A percentile compares a stretch with the other conserved stretches of the same genome.
phyloP scores from a whole-genome alignment of 495 filamentous ascomycete genomes.

The Melanomma pulvis-pyrius region DNA sequence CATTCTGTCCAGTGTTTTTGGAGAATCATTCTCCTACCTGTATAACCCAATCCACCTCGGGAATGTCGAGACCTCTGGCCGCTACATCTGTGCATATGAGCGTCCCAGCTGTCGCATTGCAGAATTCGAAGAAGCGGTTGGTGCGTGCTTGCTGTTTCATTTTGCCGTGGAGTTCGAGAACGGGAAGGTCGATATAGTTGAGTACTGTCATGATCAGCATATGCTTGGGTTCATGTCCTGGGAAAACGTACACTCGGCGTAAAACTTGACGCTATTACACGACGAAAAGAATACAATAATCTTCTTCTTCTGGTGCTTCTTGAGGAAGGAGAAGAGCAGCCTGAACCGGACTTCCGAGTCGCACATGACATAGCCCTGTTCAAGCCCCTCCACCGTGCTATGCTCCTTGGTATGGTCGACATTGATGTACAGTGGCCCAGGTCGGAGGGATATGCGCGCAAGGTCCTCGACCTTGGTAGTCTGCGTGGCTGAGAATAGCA shows the following conservation, averaged over 20 bases:
- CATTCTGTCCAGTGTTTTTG: neutral
- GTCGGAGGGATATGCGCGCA: conserved; percentile 86
- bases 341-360: conserved; percentile 93
- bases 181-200: conserved; percentile 78
- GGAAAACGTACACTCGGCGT: conserved; percentile 64
- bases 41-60: conserved; percentile 84
- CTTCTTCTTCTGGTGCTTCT: conserved; percentile 89
- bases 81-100: conserved; percentile 97
- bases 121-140: conserved; percentile 98
- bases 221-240: neutral
- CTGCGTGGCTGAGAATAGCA: conserved; percentile 96
- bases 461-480: conserved; percentile 98
- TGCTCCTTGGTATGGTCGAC: conserved; percentile 79
- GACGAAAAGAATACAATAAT: conserved; percentile 96
- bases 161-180: conserved; percentile 86
- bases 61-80: conserved; percentile 91
- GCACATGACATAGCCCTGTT: conserved; percentile 94
- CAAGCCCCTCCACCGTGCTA: conserved; percentile 86
- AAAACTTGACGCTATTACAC: conserved; percentile 93
- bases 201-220: conserved; percentile 52
- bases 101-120: conserved; percentile 86
- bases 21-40: neutral
- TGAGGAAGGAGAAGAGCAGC: conserved; percentile 93
- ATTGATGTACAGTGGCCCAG: conserved; percentile 94
- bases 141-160: conserved; percentile 98